Base-by-base conservation (phyloP, 176 grass and related monocot species). In the Pontederia paniculata region DNA sequence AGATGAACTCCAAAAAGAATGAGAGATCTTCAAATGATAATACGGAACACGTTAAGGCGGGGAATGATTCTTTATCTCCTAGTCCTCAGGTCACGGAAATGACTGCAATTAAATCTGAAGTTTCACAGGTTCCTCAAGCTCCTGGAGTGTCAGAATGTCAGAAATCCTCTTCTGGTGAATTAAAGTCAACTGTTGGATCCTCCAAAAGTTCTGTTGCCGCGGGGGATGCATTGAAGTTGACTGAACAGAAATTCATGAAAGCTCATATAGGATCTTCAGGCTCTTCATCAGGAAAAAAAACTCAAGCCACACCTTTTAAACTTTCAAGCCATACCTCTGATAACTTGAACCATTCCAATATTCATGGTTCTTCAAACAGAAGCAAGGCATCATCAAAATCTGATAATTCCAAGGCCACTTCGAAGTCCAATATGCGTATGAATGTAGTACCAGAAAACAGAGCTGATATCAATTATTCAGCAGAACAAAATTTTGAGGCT, bases 221-320 rank as follows among this genome's bases (percentile, higher is more conserved):
- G 18, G 74, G 53, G 78, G 73, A 73, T 76, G 74, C 57, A 65
- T 23, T 43, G 57, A 76, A 67, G 62, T 48, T 47, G 23, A 61
- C 51, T 61, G 81, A 89, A 61, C 63, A 49, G 50, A 84, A 71
- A 78, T 73, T 71, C 63, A 60, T 45, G 46, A 85, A 67, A 37
- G 12, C 73, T 50, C 77, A 84, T 65, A 42, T 57, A 58, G 86
- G 64, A 72, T 62, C 17, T 9, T 52, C 66, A 13, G 18, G 43
- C 70, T 75, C 79, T 43, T 60, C 74, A 67, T 77, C 81, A 71
- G 58, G 44, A 66, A 98, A 91, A 71, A 91, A 82, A 73, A 48
- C 48, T 3, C 80, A 79, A 53, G 62, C 28, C 68, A 42, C 74
- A 75, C 81, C 76, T 64, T 89, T 80, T 73, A 98, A 84, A 71